Conservation (phyloP, 176 grass and related monocot species). For the maize (Zea mays) region DNA sequence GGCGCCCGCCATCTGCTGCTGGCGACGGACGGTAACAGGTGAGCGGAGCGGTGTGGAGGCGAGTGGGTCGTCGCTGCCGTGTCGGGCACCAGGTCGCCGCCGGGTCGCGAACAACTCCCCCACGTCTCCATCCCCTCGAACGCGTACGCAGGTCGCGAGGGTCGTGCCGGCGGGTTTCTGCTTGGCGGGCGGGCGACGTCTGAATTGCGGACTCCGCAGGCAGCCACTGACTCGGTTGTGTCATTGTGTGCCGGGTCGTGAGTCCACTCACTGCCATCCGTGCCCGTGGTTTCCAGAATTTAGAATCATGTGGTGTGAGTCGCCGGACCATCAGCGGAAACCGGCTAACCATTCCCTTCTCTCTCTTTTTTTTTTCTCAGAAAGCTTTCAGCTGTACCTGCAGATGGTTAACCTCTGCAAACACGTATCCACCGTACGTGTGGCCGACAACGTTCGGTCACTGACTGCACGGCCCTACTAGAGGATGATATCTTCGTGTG, state of each 20-base stretch:
- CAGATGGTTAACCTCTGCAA: not conserved
- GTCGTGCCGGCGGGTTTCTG: not conserved
- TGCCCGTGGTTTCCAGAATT: not conserved
- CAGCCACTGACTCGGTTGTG: not conserved
- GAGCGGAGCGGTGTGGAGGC: not conserved
- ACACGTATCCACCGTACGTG: conserved; percentile 20
- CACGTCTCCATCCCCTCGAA: not conserved
- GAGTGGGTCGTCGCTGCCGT: conserved; percentile 22
- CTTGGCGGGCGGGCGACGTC: not conserved
- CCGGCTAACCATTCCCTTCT: too few species aligned
- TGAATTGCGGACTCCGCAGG: not conserved
- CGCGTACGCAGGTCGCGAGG: not conserved
- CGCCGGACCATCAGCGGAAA: not conserved
- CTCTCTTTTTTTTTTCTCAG: not conserved
- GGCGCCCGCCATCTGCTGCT: not conserved
- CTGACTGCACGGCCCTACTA: not conserved
- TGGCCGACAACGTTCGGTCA: conserved; percentile 15
- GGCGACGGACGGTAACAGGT: not conserved
- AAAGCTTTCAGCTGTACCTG: conserved; percentile 10
- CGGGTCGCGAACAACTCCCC: not conserved
- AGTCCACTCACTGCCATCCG: not conserved
- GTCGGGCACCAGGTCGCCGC: conserved; percentile 33
- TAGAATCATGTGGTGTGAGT: not conserved
- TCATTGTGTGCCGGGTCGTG: too few species aligned
- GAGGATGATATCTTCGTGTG: not conserved